phyloP scores from a whole-genome alignment of 768 basidiomycete species.

The Trametes punicea region DNA sequence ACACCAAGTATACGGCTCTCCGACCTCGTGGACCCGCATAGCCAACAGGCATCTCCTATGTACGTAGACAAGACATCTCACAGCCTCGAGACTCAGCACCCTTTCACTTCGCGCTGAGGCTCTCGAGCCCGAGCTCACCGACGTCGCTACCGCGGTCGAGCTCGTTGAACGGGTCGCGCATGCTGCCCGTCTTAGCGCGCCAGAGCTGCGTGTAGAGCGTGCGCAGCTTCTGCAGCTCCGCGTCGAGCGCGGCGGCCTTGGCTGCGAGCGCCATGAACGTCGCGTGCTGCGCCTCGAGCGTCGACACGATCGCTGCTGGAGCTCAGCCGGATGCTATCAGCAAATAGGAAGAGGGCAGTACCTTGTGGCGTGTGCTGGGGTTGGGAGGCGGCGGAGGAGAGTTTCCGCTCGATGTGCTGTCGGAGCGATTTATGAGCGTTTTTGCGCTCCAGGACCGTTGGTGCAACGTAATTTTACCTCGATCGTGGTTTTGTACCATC shows the following conservation, averaged over 20 bases:
- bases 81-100: neutral
- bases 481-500: conserved; percentile 78
- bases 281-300: conserved; percentile 76
- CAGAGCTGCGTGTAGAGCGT: conserved; percentile 72
- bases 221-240: conserved; percentile 76
- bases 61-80: neutral
- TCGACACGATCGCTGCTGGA: conserved; percentile 62
- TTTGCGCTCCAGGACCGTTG: neutral
- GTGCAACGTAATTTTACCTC: conserved; percentile 46
- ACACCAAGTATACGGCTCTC: too few relatives aligned
- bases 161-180: conserved; percentile 76
- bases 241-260: conserved; percentile 70
- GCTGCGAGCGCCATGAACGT: conserved; percentile 75
- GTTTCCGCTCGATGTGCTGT: conserved; percentile 81
- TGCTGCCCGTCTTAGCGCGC: conserved; percentile 77
- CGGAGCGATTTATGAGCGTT: neutral
- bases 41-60: too few relatives aligned
- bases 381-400: conserved; percentile 63
- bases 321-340: too few relatives aligned
- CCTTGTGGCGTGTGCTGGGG: conserved; percentile 74
- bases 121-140: conserved; percentile 48
- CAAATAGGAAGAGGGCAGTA: conserved; percentile 28
- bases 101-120: conserved; percentile 33
- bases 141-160: conserved; percentile 34
- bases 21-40: too few relatives aligned